Base-by-base conservation (phyloP, 1,284 basidiomycete species). In the Ustilago cynodontis region DNA sequence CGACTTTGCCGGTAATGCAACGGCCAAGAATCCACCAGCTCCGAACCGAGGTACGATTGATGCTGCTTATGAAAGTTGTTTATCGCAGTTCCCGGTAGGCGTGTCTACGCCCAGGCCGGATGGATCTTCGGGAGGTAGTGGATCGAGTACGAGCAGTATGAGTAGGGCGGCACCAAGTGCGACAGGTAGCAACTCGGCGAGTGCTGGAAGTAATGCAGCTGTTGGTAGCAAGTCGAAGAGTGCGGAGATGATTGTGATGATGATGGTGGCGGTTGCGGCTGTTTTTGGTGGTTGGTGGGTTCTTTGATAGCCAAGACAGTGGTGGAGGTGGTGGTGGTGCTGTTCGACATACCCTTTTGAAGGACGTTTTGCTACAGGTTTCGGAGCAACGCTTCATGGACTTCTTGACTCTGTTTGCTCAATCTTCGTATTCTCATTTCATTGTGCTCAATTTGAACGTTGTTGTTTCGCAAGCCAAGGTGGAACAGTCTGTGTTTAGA, bases 1-100 rank as follows among this genome's bases (percentile, higher is more conserved):
- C 87, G 89, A 88, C 87, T 96, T 95, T 86, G 86, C 86, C 55
- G 94, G 94, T 18, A 96, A 97, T 84, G 94, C 91, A 4, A 93
- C 93, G 9, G 87, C 93, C 77, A 92, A 92, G 82, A 31, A 86
- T n/a, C 67, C 68, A 3, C 86, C 86, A 28, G 89, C 90, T 22
- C 89, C 91, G 4, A 87, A 90, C 22, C 86, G 87, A 37, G 88
- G 88, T 18, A 86, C 88, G 33, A 90, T 91, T 20, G 88, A 89
- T 67, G 86, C 89, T 39, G 93, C 90, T 37, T 92, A 91, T 35
- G 88, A 88, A 56, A 90, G 91, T 9, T 95, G 94, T 86, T 86
- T 94, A 39, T 86, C 91, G 14, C 90, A 83, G 22, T 79, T 89
- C 78, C 91, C 92, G 16, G 90, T 77, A 10, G 53, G 49, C 1